Evolutionary conservation across 805 yeast species (phyloP).

Genomic region (Grigorovia yakushimaensis): DNA sequence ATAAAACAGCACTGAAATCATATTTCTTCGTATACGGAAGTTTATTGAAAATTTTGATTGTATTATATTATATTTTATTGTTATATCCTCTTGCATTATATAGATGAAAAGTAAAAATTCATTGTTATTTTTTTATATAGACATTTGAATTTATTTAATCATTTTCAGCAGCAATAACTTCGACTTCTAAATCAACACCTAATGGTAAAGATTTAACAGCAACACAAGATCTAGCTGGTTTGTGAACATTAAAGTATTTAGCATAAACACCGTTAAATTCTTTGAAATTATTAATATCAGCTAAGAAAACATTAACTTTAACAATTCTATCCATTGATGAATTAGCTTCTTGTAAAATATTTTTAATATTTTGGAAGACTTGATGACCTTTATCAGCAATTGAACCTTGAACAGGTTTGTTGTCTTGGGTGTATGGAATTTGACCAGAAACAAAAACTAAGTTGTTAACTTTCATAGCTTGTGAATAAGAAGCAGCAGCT

Average conservation of each 20-base stretch:
- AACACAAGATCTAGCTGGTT: constrained; percentile 96
- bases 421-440: constrained; percentile 76
- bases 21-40: too few relatives aligned
- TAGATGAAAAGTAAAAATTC: too few relatives aligned
- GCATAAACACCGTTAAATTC: constrained; percentile 78
- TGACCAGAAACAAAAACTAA: constrained; percentile 90
- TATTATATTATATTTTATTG: too few relatives aligned
- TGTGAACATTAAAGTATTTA: constrained; percentile 59
- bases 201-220: constrained; percentile 87
- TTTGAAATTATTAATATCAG: constrained; percentile 79
- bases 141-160: too few relatives aligned
- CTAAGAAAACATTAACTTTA: constrained; percentile 76
- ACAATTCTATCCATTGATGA: constrained; percentile 74
- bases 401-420: constrained; percentile 65
- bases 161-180: constrained; percentile 75
- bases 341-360: constrained; percentile 73
- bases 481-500: constrained; percentile 93
- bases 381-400: constrained; percentile 69
- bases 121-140: too few relatives aligned
- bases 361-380: constrained; percentile 53
- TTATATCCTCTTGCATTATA: too few relatives aligned
- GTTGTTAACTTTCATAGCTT: constrained; percentile 83
- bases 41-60: too few relatives aligned
- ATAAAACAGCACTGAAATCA: too few relatives aligned
- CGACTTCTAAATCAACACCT: constrained; percentile 76